Evolutionary conservation across 1,139 yeast species (phyloP).

Genomic region (Yamadazyma sp.): DNA sequence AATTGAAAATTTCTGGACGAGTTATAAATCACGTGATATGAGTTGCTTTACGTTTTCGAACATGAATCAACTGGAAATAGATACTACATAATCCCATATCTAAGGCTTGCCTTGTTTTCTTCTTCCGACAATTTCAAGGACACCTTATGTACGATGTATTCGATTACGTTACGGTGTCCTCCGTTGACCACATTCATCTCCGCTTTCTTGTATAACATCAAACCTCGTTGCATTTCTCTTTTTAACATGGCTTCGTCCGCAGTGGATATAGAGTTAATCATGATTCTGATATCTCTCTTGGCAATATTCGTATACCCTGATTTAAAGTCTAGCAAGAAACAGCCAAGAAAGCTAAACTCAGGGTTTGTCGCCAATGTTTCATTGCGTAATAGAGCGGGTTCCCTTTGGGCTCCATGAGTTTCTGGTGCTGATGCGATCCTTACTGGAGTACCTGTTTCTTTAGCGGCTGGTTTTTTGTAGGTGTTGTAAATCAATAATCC

Average conservation of each 20-base stretch:
- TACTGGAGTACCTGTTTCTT: too few relatives aligned
- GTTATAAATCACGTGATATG: conserved; percentile 13
- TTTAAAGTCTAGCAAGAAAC: conserved; percentile 40
- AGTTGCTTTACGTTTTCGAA: neutral
- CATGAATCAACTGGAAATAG: too few relatives aligned
- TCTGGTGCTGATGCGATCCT: too few relatives aligned
- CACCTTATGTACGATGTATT: conserved; percentile 1
- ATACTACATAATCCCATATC: too few relatives aligned
- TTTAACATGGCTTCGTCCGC: conserved; percentile 19
- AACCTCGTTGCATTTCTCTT: conserved; percentile 54
- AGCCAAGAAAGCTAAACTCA: conserved; percentile 21
- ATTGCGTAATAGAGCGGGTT: neutral
- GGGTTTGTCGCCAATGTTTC: neutral
- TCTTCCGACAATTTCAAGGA: neutral
- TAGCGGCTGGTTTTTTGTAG: conserved; percentile 19
- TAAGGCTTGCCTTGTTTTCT: neutral
- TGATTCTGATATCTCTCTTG: conserved; percentile 33
- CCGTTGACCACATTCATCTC: conserved; percentile 47
- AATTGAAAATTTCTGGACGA: conserved; percentile 1
- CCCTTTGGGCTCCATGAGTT: conserved; percentile 1
- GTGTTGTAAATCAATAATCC: conserved; percentile 61
- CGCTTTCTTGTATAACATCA: conserved; percentile 53
- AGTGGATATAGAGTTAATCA: conserved; percentile 17
- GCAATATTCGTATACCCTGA: conserved; percentile 35
- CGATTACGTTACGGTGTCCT: neutral